Base-by-base conservation (phyloP, 2,329 filamentous ascomycete species). In the Cyphellophora attinorum region DNA sequence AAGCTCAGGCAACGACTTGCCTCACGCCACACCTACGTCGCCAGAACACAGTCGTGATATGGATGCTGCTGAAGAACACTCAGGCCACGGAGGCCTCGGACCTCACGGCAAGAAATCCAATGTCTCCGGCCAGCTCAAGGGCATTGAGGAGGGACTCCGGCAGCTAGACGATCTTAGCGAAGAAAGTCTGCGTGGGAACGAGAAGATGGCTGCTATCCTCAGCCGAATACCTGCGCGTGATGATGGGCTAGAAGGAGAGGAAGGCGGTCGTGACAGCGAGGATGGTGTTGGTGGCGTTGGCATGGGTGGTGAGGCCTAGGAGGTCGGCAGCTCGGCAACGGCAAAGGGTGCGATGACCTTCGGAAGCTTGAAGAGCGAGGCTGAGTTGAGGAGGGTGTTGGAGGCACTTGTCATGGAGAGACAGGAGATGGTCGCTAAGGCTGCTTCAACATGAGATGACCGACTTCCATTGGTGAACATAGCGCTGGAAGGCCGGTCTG, bases 131-230 rank as follows among this genome's bases (percentile, higher is more conserved):
- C 52, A 66, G 58, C 60, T 67, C 57, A 63, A 63, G 37, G 65
- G 62, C 53, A 64, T 51, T 17, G 40, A 45, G 14, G 46, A 51
- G 34, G 37, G 48, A 32, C 42, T 51, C 31, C 32, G 37, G 21
- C 42, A 44, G 15, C 27, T 51, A 19, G 37, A 47, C 25, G 55
- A 55, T 29, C 51, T 62, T 29, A 64, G 58, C 45, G 61, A 63
- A 38, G 61, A 60, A 40, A 61, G 61, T 54, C 54, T 61, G 25
- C 58, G 59, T 38, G 61, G 64, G 35, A 56, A 65, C 42, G 35
- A 45, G 39, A 35, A 34, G 23, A 42, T 48, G 43, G 45, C 45
- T 8, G 29, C 18, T 11, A 44, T 35, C 6, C 35, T 48, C 35
- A 44, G 35, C 28, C 35, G 36, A 4, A 43, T 44, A 11, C 37